Evolutionary conservation across 208 protist species (phyloP).

Genomic region (Jaenimonas drosophilae): DNA sequence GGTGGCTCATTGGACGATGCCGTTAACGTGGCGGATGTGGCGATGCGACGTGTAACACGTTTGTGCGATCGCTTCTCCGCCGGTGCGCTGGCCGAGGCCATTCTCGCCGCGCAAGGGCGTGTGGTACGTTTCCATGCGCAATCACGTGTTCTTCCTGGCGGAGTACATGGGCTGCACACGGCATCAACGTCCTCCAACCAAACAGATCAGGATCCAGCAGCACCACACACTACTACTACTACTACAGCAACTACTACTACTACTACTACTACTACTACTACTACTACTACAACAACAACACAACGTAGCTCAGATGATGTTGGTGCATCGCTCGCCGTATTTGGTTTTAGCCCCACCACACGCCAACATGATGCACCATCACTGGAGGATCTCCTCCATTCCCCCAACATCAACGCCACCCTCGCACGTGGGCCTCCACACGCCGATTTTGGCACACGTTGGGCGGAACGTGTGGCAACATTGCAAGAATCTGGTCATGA

Average conservation of each 20-base stretch:
- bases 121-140: constrained; percentile 43
- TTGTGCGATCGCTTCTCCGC: constrained; percentile 44
- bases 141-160: constrained; percentile 22
- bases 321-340: background rate
- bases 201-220: background rate
- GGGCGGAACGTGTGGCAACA: constrained; percentile 17
- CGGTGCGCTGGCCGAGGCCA: constrained; percentile 46
- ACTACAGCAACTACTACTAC: no score
- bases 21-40: constrained; percentile 19
- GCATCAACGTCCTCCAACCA: no score
- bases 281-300: no score
- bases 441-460: constrained; percentile 36
- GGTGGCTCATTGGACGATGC: constrained; percentile 6
- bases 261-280: no score
- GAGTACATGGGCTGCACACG: no score
- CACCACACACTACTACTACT: background rate
- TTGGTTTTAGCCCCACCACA: no score
- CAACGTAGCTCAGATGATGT: no score
- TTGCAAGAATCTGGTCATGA: no score
- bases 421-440: constrained; percentile 40
- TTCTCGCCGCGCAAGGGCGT: constrained; percentile 70
- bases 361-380: no score
- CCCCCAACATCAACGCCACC: background rate
- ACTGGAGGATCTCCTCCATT: constrained; percentile 14
- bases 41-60: constrained; percentile 31